These are phyloP conservation scores for Adansonia grandidieri DNA, from an alignment of 441 rosid genomes.

Conservation along the genomic window DNA sequence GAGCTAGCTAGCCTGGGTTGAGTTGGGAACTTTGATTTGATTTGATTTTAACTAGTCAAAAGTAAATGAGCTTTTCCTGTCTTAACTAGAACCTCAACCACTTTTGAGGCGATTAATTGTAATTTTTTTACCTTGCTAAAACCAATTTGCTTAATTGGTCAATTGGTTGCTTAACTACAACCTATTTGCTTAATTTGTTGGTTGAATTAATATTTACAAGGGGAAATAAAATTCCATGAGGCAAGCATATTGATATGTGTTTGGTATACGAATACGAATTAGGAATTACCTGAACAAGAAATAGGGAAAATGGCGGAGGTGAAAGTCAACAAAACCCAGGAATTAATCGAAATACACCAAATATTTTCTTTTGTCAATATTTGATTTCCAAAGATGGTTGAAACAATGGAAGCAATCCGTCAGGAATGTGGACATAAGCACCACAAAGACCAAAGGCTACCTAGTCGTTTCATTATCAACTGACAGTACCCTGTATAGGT, in stretches of 20 bases:
- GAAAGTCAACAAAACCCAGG: background rate
- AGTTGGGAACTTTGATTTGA: background rate
- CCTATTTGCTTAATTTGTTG: too few species aligned
- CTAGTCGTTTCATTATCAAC: background rate
- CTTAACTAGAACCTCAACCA: background rate
- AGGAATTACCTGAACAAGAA: background rate
- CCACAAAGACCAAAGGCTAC: background rate
- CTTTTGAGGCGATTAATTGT: background rate
- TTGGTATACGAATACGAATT: background rate
- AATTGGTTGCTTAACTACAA: background rate
- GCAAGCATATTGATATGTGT: background rate
- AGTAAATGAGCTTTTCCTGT: background rate
- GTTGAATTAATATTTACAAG: background rate
- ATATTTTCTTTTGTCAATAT: background rate
- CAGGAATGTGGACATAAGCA: slow-evolving; percentile 4
- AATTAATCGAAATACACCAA: background rate
- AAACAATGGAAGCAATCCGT: background rate
- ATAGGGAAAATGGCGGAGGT: background rate
- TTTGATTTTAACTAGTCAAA: background rate
- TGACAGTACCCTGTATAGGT: background rate
- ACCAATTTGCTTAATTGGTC: too few species aligned
- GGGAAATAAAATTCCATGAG: background rate
- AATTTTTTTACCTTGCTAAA: too few species aligned
- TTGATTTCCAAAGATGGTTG: slow-evolving; percentile 16
- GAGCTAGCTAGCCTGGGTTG: too few species aligned